Evolutionary conservation across 2,329 filamentous ascomycete genomes (phyloP).

Genomic region (Aspergillus ochraceoroseus): DNA sequence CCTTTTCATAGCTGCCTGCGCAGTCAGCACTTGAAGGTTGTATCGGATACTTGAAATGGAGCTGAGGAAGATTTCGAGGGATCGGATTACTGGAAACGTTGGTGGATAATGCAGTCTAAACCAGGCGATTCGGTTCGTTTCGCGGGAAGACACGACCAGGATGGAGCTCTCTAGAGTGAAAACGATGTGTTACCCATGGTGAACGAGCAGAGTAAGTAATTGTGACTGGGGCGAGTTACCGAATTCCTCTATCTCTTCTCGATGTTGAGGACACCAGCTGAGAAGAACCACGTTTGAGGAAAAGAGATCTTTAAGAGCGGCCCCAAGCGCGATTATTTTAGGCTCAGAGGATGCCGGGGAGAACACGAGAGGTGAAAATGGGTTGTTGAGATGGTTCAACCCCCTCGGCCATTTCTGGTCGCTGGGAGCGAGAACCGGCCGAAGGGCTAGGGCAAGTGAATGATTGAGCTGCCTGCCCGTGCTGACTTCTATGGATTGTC

Average conservation of each 20-base stretch:
- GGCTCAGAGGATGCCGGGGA: no score
- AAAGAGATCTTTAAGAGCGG: not conserved
- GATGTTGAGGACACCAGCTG: not conserved
- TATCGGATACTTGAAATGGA: no score
- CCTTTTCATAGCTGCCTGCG: no score
- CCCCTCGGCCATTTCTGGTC: no score
- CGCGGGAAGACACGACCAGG: not conserved
- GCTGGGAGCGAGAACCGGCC: no score
- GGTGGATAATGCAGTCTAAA: not conserved
- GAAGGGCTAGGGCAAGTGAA: no score
- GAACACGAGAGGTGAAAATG: no score
- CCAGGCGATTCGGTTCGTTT: not conserved
- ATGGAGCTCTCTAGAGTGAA: not conserved
- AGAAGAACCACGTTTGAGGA: not conserved
- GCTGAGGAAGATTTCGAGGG: not conserved
- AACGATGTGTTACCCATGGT: constrained; percentile 4
- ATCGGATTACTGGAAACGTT: not conserved
- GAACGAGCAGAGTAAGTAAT: not conserved
- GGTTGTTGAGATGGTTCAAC: no score
- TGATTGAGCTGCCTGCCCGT: no score
- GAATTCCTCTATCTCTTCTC: not conserved
- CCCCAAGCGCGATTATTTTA: no score
- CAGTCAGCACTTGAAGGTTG: no score
- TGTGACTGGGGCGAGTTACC: not conserved
- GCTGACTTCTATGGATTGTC: no score